A percentile compares a stretch with the other conserved stretches of the same genome.
Evolutionary conservation across 805 yeast species (phyloP).

Genomic region (Starmerella etchellsii): DNA sequence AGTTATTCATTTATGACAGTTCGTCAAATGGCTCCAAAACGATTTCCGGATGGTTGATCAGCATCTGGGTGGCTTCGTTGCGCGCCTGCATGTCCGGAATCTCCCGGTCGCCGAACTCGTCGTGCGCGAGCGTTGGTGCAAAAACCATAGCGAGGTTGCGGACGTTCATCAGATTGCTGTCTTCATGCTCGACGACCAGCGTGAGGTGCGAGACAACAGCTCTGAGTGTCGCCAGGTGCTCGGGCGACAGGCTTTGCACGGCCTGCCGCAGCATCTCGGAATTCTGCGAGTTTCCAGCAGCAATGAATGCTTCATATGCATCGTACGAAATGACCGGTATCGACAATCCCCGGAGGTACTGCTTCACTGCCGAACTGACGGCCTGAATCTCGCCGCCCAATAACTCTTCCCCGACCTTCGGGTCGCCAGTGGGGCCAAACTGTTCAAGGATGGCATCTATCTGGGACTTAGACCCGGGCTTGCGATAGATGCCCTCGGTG

Average conservation of each 20-base stretch:
- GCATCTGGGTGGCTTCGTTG: slow-evolving; percentile 63
- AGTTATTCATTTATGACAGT: background rate
- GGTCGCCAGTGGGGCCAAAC: slow-evolving; percentile 25
- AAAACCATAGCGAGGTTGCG: slow-evolving; percentile 81
- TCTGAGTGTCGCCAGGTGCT: slow-evolving; percentile 49
- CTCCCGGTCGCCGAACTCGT: slow-evolving; percentile 66
- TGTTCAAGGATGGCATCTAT: slow-evolving; percentile 35
- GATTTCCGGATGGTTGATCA: slow-evolving; percentile 29
- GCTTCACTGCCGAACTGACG: slow-evolving; percentile 71
- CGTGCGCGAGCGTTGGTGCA: slow-evolving; percentile 84
- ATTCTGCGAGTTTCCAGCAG: slow-evolving; percentile 33
- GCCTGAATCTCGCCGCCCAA: slow-evolving; percentile 65
- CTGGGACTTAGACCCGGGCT: slow-evolving; percentile 70
- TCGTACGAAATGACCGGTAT: slow-evolving; percentile 70
- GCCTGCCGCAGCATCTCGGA: slow-evolving; percentile 36
- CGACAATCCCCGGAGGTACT: slow-evolving; percentile 73
- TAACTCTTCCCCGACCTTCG: slow-evolving; percentile 27
- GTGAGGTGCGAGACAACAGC: slow-evolving; percentile 52
- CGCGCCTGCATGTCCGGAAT: slow-evolving; percentile 71
- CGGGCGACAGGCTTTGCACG: slow-evolving; percentile 44
- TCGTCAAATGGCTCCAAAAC: slow-evolving; percentile 12
- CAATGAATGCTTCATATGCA: slow-evolving; percentile 53
- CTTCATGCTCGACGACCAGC: slow-evolving; percentile 41
- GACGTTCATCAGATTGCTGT: slow-evolving; percentile 63
- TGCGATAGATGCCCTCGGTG: slow-evolving; percentile 79